Conservation (phyloP, 2,329 filamentous ascomycete species). For the Tolypocladium ovalisporum region DNA sequence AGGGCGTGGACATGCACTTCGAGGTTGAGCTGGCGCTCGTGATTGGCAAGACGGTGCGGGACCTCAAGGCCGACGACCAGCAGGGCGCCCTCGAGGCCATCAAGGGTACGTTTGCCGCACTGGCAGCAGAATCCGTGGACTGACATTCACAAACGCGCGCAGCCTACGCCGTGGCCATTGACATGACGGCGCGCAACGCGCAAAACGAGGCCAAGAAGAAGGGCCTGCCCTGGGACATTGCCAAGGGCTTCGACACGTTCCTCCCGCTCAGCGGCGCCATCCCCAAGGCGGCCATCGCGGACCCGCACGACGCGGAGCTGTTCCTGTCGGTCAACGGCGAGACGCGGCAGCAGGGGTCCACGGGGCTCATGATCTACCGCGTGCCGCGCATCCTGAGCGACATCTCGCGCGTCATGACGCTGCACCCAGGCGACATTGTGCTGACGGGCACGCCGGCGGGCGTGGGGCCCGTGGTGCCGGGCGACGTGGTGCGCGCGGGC, state of each 20-base stretch:
- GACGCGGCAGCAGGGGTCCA: slow-evolving; percentile 72
- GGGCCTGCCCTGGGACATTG: slow-evolving; percentile 90
- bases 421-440: slow-evolving; percentile 85
- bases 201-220: slow-evolving; percentile 95
- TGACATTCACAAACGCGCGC: neutral
- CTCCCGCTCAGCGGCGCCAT: slow-evolving; percentile 77
- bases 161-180: slow-evolving; percentile 86
- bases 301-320: slow-evolving; percentile 82
- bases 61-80: slow-evolving; percentile 65
- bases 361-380: slow-evolving; percentile 86
- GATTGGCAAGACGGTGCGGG: slow-evolving; percentile 69
- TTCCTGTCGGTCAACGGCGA: slow-evolving; percentile 76
- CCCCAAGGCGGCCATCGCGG: slow-evolving; percentile 64
- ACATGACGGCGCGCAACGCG: slow-evolving; percentile 93
- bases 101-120: slow-evolving; percentile 44
- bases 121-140: neutral
- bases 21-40: slow-evolving; percentile 90
- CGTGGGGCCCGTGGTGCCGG: slow-evolving; percentile 73
- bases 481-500: slow-evolving; percentile 79
- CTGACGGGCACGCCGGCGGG: slow-evolving; percentile 97
- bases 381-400: slow-evolving; percentile 82
- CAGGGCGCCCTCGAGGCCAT: slow-evolving; percentile 73
- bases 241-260: slow-evolving; percentile 98
- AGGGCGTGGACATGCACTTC: slow-evolving; percentile 79
- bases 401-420: slow-evolving; percentile 89